These are phyloP conservation scores for Taxawa tesnikishii DNA, from an alignment of 2,329 filamentous ascomycete genomes.

Conservation along the genomic window DNA sequence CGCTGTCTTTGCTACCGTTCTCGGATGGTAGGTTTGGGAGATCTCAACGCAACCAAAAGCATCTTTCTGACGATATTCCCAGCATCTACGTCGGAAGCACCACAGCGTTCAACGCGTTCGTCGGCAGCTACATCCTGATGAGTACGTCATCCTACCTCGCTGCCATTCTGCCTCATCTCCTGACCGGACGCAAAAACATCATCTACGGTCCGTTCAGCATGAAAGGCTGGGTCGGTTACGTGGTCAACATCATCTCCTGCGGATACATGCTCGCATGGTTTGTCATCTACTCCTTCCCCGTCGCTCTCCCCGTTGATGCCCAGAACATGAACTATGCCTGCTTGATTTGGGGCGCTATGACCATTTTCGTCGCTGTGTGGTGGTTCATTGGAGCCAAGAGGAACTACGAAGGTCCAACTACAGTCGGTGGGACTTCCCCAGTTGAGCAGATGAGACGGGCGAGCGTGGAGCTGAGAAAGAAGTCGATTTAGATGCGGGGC, in stretches of 20 bases:
- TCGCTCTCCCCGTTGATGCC: constrained; percentile 19
- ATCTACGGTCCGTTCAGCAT: constrained; percentile 48
- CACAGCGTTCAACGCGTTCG: constrained; percentile 56
- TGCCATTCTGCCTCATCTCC: constrained; percentile 42
- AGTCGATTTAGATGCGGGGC: too few species aligned
- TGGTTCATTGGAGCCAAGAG: constrained; percentile 1
- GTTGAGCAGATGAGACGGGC: too few species aligned
- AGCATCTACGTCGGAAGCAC: constrained; percentile 52
- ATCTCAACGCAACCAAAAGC: constrained; percentile 1
- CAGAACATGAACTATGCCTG: constrained; percentile 32
- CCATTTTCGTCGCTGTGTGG: constrained; percentile 18
- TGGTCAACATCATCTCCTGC: constrained; percentile 40
- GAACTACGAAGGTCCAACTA: constrained; percentile 3
- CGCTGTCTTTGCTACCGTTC: constrained; percentile 37
- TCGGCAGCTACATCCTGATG: constrained; percentile 47
- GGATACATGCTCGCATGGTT: constrained; percentile 49
- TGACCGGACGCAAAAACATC: constrained; percentile 27
- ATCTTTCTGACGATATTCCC: too few species aligned
- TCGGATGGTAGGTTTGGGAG: too few species aligned
- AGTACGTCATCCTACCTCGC: constrained; percentile 47
- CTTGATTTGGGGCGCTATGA: constrained; percentile 24
- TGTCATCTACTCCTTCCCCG: constrained; percentile 50
- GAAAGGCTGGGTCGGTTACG: constrained; percentile 33
- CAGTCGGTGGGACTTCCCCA: too few species aligned
- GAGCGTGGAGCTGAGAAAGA: too few species aligned